These are phyloP conservation scores for Coniochaeta ligniaria DNA, from an alignment of 2,329 filamentous ascomycete genomes.

Conservation along the genomic window DNA sequence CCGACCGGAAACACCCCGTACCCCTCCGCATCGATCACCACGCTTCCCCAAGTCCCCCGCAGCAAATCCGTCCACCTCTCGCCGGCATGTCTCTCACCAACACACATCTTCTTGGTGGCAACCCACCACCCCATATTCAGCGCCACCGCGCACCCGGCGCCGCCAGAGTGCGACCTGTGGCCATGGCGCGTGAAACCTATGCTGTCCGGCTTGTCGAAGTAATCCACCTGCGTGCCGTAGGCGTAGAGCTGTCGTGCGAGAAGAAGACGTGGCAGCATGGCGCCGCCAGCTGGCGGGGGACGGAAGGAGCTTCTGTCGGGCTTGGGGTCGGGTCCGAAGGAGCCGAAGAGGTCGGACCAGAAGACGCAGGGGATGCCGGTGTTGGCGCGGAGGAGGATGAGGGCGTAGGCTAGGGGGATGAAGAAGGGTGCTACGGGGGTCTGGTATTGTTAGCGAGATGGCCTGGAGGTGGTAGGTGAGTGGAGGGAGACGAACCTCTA, in stretches of 20 bases:
- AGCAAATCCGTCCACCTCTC: conserved; percentile 60
- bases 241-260: conserved; percentile 59
- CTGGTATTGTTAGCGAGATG: conserved; percentile 12
- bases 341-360: conserved; percentile 64
- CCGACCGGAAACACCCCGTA: conserved; percentile 50
- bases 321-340: conserved; percentile 35
- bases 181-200: conserved; percentile 51
- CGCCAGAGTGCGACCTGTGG: conserved; percentile 36
- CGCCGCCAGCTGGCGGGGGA: conserved; percentile 42
- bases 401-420: conserved; percentile 59
- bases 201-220: conserved; percentile 52
- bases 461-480: neutral
- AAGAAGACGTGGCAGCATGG: conserved; percentile 47
- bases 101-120: conserved; percentile 50
- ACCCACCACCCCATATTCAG: conserved; percentile 43
- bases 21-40: conserved; percentile 52
- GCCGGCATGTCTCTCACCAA: conserved; percentile 49
- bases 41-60: conserved; percentile 43
- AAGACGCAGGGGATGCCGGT: conserved; percentile 62
- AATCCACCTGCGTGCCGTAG: conserved; percentile 57
- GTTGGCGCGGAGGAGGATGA: conserved; percentile 54
- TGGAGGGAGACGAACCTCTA: conserved; percentile 32
- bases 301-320: conserved; percentile 27
- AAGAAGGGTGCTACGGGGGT: conserved; percentile 55
- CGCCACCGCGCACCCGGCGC: conserved; percentile 48